These are phyloP conservation scores for Prinsepia uniflora DNA, from an alignment of 306 rosid species.

Conservation along the genomic window DNA sequence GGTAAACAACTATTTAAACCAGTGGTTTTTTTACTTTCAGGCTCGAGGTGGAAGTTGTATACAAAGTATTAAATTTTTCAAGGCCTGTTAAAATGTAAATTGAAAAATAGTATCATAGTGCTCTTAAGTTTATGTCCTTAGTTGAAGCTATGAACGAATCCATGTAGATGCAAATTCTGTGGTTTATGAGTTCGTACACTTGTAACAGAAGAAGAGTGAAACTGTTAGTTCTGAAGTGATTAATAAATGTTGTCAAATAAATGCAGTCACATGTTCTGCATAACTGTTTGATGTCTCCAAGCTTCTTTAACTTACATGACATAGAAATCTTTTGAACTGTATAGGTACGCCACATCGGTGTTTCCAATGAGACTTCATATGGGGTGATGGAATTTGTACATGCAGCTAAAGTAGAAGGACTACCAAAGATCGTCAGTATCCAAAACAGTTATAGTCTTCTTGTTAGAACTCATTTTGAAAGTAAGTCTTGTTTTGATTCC, in stretches of 20 bases:
- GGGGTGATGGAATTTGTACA: conserved; percentile 94
- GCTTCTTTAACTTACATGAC: conserved; percentile 4
- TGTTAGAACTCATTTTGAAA: conserved; percentile 61
- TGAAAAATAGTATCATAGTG: background rate
- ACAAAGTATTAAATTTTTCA: background rate
- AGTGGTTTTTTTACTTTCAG: conserved; percentile 9
- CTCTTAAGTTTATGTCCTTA: background rate
- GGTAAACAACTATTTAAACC: conserved; percentile 41
- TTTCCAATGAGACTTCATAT: conserved; percentile 92
- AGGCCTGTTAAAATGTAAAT: background rate
- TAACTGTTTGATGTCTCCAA: conserved; percentile 6
- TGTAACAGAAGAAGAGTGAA: background rate
- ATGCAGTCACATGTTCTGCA: conserved; percentile 2
- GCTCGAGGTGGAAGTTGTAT: conserved; percentile 3
- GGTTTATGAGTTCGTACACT: background rate
- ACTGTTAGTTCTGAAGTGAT: background rate
- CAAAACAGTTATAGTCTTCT: conserved; percentile 80
- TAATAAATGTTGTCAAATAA: background rate
- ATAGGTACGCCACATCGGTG: conserved; percentile 82
- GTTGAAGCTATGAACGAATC: background rate
- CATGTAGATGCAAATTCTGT: background rate
- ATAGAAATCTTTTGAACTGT: conserved; percentile 15
- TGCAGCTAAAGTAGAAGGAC: conserved; percentile 76
- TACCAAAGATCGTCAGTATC: conserved; percentile 89
- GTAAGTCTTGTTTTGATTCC: conserved; percentile 27